These are phyloP conservation scores for Vaucheria bursata DNA, from an alignment of 352 stramenopile species.

Conservation along the genomic window DNA sequence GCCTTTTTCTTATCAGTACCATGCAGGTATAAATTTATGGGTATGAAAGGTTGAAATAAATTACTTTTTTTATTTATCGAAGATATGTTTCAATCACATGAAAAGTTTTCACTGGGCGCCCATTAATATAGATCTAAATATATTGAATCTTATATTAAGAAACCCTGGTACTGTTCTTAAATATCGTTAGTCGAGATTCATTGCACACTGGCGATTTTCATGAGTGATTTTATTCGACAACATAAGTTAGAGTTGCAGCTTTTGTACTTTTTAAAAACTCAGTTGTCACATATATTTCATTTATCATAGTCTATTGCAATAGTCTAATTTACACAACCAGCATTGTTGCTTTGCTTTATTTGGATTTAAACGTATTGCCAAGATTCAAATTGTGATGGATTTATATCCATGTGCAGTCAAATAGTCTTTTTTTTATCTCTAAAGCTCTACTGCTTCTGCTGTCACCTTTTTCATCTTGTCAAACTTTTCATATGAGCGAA, in stretches of 20 bases:
- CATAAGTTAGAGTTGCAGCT: background rate
- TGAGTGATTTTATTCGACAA: background rate
- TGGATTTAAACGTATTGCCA: too few species aligned
- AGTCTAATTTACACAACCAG: too few species aligned
- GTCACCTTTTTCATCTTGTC: too few species aligned
- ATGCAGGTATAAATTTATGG: slow-evolving; percentile 11
- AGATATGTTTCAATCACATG: background rate
- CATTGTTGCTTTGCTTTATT: too few species aligned
- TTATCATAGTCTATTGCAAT: too few species aligned
- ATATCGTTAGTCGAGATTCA: background rate
- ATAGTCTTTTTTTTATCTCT: too few species aligned
- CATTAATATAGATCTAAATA: background rate
- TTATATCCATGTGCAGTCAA: too few species aligned
- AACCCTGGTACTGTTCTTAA: background rate
- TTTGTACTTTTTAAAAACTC: background rate
- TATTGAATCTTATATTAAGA: background rate
- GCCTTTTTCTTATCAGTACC: slow-evolving; percentile 4
- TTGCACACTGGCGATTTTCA: background rate
- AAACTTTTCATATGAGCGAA: too few species aligned
- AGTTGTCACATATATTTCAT: too few species aligned
- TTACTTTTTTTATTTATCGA: background rate
- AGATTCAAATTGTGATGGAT: too few species aligned
- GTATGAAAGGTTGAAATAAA: background rate
- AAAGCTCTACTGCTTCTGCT: too few species aligned
- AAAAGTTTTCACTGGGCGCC: background rate